Evolutionary conservation across 371 early-diverging fungal species (phyloP), one percentile per base, ranked within the genome.

Genomic region (Mucor velutinosus): DNA sequence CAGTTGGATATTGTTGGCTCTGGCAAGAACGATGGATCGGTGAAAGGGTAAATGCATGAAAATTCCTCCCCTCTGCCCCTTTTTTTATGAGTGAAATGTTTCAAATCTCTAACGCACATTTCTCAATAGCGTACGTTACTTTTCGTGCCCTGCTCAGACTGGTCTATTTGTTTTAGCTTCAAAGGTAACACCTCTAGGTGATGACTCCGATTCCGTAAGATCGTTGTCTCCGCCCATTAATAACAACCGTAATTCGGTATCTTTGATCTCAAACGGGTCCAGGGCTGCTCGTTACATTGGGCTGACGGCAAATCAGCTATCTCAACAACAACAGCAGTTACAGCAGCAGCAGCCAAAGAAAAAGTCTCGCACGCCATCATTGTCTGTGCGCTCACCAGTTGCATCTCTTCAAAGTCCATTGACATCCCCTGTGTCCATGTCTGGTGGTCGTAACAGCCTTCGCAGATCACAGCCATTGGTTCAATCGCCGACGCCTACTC

Each of bases 1-100:
- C 90, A 90, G 71, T 74, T 93, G 7, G 92, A 93, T 62, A 72
- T 77, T 32, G 67, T 70, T 7, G 91, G 89, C 19, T 78, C 86
- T 33, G 93, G 93, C 39, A 93, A 93, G 70, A 93, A 93, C 72
- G 87, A 90, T 61, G 93, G 93, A 19, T 80, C 81, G 14, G 89
- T 89, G 25, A 79, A 76, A 30, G 93, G 91, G 82, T 84, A 81
- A 63, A 80, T 66, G n/a, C 17, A 41, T 49, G n/a, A 37, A 29
- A 19, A 51, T 51, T 23, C 51, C 51, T 23, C 21, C 45, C 21
- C 21, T 25, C 51, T 51, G 8, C 12, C 45, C 45, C 45, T 60
- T 19, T 61, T 33, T 33, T 33, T 8, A 33, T 7, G 33, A 19
- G 35, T 47, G 17, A 35, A 64, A 21, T 41, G 39, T 53, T 60